Evolutionary conservation across 768 basidiomycete genomes (phyloP).

Genomic region (Podaxis sp.): DNA sequence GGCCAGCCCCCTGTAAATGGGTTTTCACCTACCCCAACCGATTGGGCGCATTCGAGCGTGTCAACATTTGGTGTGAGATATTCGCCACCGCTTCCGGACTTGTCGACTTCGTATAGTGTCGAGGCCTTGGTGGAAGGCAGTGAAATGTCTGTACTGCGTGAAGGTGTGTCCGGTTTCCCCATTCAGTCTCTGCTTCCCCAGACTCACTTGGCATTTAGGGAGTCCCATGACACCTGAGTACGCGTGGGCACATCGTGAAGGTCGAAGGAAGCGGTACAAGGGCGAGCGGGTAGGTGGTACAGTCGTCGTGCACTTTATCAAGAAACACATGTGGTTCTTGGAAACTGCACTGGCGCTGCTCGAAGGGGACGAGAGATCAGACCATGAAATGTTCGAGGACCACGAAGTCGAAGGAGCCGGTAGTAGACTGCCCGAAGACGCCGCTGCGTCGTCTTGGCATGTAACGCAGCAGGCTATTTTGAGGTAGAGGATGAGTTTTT

Average conservation of each 20-base stretch:
- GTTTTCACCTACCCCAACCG: conserved; percentile 46
- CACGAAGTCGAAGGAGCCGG: background rate
- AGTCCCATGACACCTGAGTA: conserved; percentile 58
- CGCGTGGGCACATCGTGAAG: conserved; percentile 76
- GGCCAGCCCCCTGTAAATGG: conserved; percentile 26
- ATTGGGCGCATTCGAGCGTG: conserved; percentile 82
- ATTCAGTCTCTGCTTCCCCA: background rate
- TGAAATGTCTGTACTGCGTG: conserved; percentile 69
- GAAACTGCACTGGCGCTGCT: conserved; percentile 90
- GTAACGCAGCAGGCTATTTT: background rate
- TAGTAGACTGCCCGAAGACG: background rate
- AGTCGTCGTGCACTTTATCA: conserved; percentile 95
- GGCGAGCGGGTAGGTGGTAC: conserved; percentile 84
- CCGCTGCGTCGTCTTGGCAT: conserved; percentile 3
- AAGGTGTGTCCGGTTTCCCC: conserved; percentile 42
- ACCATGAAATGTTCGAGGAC: conserved; percentile 36
- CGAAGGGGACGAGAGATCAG: conserved; percentile 72
- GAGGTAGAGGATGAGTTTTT: background rate
- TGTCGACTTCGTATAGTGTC: conserved; percentile 69
- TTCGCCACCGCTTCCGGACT: conserved; percentile 60
- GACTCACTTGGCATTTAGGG: conserved; percentile 34
- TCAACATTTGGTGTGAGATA: conserved; percentile 83
- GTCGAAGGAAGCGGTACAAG: conserved; percentile 62
- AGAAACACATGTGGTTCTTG: conserved; percentile 94
- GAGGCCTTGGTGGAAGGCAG: conserved; percentile 95